Evolutionary conservation across 1,284 basidiomycete species (phyloP), one percentile per base, ranked within the genome.

Genomic region (Tylopilus orsonianus): DNA sequence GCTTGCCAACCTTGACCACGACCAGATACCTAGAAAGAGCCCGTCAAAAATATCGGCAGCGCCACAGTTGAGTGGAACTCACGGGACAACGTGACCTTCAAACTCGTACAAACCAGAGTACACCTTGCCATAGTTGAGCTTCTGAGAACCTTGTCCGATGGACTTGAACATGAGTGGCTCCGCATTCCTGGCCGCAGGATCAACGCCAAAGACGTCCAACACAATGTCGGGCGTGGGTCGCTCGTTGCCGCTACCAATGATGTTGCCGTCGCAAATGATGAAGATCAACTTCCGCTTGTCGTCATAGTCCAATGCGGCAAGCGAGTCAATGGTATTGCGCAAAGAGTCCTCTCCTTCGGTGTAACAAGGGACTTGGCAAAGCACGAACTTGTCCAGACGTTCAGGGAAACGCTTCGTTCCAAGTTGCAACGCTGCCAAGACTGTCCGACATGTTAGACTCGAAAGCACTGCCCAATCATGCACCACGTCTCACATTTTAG

Each of bases 341-440:
- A 99, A 75, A 3, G 93, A 96, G 43, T 97, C 94, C 66, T 99
- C 95, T 55, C 93, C 93, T 72, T 99, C 97, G 0, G 97, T 98
- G 62, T 99, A 98, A 71, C 96, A 98, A 9, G 95, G 96, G 3
- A 96, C 90, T 65, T 96, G 92, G 65, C 95, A 97, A 35, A 99
- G 80, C 50, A 99, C 89, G 63, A 99, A 99, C 71, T 99, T 99
- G 75, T 99, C 95, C 62, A 94, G 82, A 68, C 93, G 75, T 71
- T 99, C 96, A 0, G 96, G 96, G 16, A 79, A 81, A 8, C 92
- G 83, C 66, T 90, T 90, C 18, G 81, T 79, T 14, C 85, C 79
- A 44, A 99, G 82, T 66, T 97, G 93, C 24, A 98, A 73, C 0
- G 96, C 93, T 48, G 96, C 91, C 67, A 99, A 73, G 75, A 98